Base-by-base conservation (phyloP, 352 stramenopile genomes). In the Phytopythium montanum region DNA sequence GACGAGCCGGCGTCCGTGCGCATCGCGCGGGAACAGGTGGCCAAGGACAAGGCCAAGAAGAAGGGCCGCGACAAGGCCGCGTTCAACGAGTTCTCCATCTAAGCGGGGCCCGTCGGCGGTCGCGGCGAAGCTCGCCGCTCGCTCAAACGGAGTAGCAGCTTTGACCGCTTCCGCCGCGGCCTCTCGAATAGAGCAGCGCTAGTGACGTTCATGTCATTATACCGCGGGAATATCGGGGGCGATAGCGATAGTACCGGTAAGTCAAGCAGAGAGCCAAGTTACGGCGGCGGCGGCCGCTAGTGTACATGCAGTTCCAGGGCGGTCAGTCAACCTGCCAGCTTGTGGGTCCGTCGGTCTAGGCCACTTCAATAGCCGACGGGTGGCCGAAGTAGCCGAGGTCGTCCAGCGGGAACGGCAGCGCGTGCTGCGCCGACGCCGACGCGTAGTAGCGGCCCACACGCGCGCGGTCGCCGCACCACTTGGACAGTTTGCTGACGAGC, bases 81-180 rank as follows among this genome's bases (percentile, higher is more conserved):
- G 38, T 92, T 90, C 66, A 92, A 92, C 65, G 79, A 92, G 76
- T 92, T 92, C 74, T 92, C 79, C 33, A 80, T 85, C 69, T 90
- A 79, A 52, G 51, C 52, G 13, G 3, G 52, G n/a, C 21, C 31
- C 13, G 31, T 10, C 31, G 1, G 18, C 26, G 16, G 26, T n/a
- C 19, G 49, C 29, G 33, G 23, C n/a, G n/a, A n/a, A n/a, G n/a
- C 46, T 36, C 45, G 45, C 46, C n/a, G n/a, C n/a, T n/a, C n/a
- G n/a, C n/a, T n/a, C n/a, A n/a, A n/a, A n/a, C n/a, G n/a, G n/a
- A n/a, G n/a, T n/a, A n/a, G n/a, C n/a, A n/a, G n/a, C n/a, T n/a
- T n/a, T n/a, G 4, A 26, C 46, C 19, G 26, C 25, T 16, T 7
- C 48, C 25, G 28, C 5, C 25, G 10, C 16, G 9, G 6, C 41